Percentiles rank a stretch among this genome's conserved stretches.
Conservation (phyloP, 495 filamentous ascomycete genomes). For the Penicillium maclennaniae region DNA sequence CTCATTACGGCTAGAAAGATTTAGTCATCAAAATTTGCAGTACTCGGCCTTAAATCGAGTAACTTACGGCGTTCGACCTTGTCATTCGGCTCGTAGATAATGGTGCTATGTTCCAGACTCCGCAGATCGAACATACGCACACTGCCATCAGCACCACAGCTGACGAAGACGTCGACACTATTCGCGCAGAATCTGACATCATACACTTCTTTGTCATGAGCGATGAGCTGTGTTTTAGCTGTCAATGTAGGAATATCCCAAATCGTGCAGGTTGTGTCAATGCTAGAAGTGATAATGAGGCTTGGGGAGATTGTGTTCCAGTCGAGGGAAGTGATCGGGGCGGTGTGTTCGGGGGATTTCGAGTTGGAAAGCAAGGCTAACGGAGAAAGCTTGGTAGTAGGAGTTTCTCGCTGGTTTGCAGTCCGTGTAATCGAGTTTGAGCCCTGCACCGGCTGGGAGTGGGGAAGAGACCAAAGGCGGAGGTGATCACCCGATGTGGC, state of each 20-base stretch:
- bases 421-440: slow-evolving; percentile 73
- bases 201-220: slow-evolving; percentile 98
- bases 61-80: slow-evolving; percentile 77
- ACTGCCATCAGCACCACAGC: slow-evolving; percentile 95
- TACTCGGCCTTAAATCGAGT: neutral
- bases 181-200: slow-evolving; percentile 97
- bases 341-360: slow-evolving; percentile 96
- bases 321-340: slow-evolving; percentile 91
- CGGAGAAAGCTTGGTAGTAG: slow-evolving; percentile 84
- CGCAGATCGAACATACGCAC: slow-evolving; percentile 98
- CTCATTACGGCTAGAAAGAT: slow-evolving; percentile 33
- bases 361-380: slow-evolving; percentile 93
- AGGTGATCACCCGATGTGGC: slow-evolving; percentile 97
- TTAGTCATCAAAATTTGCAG: neutral
- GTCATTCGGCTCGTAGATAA: slow-evolving; percentile 95
- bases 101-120: slow-evolving; percentile 95
- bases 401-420: slow-evolving; percentile 57
- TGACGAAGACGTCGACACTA: slow-evolving; percentile 94
- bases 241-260: slow-evolving; percentile 99
- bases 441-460: slow-evolving; percentile 42
- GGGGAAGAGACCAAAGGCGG: slow-evolving; percentile 85
- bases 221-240: slow-evolving; percentile 96
- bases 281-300: slow-evolving; percentile 96
- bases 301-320: slow-evolving; percentile 97
- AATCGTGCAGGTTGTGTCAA: slow-evolving; percentile 99